A percentile compares a stretch with the other conserved stretches of the same genome.
Conservation (phyloP, 352 stramenopile genomes). For the Globisporangium irregulare region DNA sequence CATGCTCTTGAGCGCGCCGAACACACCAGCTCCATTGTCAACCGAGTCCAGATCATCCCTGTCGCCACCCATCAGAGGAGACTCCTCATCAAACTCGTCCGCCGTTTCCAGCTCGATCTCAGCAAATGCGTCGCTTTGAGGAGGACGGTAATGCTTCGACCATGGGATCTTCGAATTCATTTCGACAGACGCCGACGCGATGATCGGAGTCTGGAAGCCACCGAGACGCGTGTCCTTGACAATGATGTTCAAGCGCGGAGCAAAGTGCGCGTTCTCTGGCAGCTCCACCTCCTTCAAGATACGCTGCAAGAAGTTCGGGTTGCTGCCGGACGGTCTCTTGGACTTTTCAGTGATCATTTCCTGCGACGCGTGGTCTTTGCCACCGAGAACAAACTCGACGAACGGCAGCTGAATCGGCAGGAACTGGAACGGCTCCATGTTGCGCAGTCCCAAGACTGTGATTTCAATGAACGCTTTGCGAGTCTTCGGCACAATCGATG, state of each 20-base stretch:
- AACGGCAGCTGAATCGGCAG: slow-evolving; percentile 86
- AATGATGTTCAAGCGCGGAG: slow-evolving; percentile 87
- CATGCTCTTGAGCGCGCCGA: slow-evolving; percentile 84
- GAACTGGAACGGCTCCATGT: slow-evolving; percentile 89
- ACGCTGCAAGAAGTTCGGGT: slow-evolving; percentile 89
- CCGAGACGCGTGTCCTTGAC: slow-evolving; percentile 88
- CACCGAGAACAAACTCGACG: slow-evolving; percentile 86
- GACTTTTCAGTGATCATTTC: slow-evolving; percentile 89
- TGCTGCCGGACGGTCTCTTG: slow-evolving; percentile 69
- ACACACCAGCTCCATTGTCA: slow-evolving; percentile 82
- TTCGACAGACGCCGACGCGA: slow-evolving; percentile 83
- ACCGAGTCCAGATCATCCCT: slow-evolving; percentile 33
- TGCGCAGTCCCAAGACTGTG: slow-evolving; percentile 78
- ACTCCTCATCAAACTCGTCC: slow-evolving; percentile 54
- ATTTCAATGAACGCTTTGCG: slow-evolving; percentile 83
- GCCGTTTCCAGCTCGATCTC: slow-evolving; percentile 67
- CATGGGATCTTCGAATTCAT: slow-evolving; percentile 84
- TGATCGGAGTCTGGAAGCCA: slow-evolving; percentile 80
- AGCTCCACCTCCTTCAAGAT: slow-evolving; percentile 87
- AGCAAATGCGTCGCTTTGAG: slow-evolving; percentile 61
- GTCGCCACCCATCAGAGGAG: slow-evolving; percentile 39
- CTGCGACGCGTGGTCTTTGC: slow-evolving; percentile 69
- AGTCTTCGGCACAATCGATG: slow-evolving; percentile 58
- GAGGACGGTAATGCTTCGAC: slow-evolving; percentile 70
- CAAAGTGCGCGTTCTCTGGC: slow-evolving; percentile 86